Percentiles rank a stretch among this genome's conserved stretches.
Conservation (phyloP, 176 grass and related monocot species). For the Oryza punctata region DNA sequence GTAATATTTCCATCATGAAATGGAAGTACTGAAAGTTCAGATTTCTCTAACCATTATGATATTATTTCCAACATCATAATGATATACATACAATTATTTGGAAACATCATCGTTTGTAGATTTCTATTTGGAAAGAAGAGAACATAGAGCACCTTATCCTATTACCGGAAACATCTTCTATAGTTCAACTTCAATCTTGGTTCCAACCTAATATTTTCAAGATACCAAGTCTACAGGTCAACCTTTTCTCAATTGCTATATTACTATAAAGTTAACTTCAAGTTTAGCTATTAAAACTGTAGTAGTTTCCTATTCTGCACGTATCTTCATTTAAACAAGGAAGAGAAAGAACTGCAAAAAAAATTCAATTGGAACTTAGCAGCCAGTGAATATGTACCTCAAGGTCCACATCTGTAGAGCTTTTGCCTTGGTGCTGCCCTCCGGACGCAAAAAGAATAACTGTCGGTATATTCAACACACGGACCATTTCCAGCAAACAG, state of each 20-base stretch:
- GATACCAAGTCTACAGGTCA: background rate
- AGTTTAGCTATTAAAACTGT: background rate
- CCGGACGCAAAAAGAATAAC: slow-evolving; percentile 64
- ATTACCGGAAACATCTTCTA: background rate
- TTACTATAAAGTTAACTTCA: background rate
- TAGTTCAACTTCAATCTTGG: background rate
- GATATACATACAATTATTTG: background rate
- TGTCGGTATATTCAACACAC: slow-evolving; percentile 59
- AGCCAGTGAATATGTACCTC: slow-evolving; percentile 56
- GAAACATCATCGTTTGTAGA: background rate
- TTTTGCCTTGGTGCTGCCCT: slow-evolving; percentile 46
- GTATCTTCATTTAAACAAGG: background rate
- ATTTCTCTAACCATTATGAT: background rate
- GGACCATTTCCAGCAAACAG: slow-evolving; percentile 82
- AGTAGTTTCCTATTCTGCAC: background rate
- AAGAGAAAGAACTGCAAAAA: background rate
- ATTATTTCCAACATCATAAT: background rate
- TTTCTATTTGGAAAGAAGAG: background rate
- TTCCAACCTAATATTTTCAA: background rate
- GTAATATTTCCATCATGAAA: background rate
- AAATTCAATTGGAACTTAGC: background rate
- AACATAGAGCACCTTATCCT: background rate
- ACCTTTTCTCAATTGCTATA: background rate
- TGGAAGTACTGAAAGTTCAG: background rate
- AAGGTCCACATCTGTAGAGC: slow-evolving; percentile 49